phyloP scores from a whole-genome alignment of 2,329 filamentous ascomycete genomes.

The Curvularia verruculosa region DNA sequence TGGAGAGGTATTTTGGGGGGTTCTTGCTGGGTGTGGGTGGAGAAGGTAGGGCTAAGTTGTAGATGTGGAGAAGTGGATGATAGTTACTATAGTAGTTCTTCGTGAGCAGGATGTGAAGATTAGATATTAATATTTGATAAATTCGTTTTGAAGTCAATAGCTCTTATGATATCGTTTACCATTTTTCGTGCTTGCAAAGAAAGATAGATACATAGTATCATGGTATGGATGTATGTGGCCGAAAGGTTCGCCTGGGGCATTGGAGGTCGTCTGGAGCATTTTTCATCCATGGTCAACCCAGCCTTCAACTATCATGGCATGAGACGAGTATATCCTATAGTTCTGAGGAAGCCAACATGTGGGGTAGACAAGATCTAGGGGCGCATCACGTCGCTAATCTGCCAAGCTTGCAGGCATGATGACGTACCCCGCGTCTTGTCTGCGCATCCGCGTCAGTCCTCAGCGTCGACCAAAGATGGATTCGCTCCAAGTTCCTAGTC shows the following conservation, averaged over 20 bases:
- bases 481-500: background rate
- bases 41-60: background rate
- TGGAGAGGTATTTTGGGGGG: conserved; percentile 31
- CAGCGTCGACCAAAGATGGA: conserved; percentile 6
- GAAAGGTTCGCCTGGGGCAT: no score
- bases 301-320: background rate
- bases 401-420: conserved; percentile 15
- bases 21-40: conserved; percentile 16
- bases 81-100: no score
- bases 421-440: conserved; percentile 20
- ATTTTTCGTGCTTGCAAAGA: no score
- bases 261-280: background rate
- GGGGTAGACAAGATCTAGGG: background rate
- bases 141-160: no score
- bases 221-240: no score
- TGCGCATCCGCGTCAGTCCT: conserved; percentile 17
- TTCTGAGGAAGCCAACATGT: background rate
- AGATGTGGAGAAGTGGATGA: background rate
- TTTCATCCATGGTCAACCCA: background rate
- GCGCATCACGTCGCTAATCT: conserved; percentile 5
- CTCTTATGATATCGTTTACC: no score
- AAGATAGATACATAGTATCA: no score
- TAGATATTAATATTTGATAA: no score
- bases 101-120: no score
- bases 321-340: background rate